Evolutionary conservation across 2,329 filamentous ascomycete genomes (phyloP).

Genomic region (Aureobasidium sp.): DNA sequence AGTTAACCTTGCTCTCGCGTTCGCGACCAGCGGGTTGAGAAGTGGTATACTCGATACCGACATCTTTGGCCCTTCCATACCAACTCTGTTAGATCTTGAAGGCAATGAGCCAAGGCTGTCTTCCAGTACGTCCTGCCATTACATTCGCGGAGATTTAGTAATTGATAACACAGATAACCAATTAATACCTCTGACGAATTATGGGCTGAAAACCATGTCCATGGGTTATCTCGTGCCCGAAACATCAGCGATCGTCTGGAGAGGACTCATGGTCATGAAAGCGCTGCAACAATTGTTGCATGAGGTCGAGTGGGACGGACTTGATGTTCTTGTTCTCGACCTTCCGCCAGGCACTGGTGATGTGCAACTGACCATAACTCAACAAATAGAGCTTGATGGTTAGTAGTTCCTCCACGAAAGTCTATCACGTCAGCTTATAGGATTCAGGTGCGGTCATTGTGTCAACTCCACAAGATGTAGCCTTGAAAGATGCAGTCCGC

Average conservation of each 20-base stretch:
- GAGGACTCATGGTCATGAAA: conserved; percentile 96
- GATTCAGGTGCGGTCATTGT: conserved; percentile 70
- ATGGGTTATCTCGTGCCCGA: conserved; percentile 89
- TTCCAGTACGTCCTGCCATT: conserved; percentile 44
- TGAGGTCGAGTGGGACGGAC: conserved; percentile 84
- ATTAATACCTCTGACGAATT: conserved; percentile 81
- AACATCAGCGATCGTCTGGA: conserved; percentile 82
- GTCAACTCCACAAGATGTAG: conserved; percentile 88
- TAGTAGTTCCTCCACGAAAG: conserved; percentile 24
- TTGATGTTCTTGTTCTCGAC: conserved; percentile 86
- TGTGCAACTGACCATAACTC: conserved; percentile 92
- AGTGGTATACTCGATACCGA: conserved; percentile 90
- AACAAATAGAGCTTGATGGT: conserved; percentile 86
- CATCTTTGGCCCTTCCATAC: conserved; percentile 93
- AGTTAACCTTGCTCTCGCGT: conserved; percentile 77
- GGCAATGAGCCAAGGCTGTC: conserved; percentile 63
- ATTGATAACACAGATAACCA: conserved; percentile 55
- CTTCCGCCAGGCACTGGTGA: conserved; percentile 92
- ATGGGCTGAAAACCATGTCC: conserved; percentile 96
- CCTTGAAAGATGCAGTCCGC: conserved; percentile 83
- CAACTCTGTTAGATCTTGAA: conserved; percentile 65
- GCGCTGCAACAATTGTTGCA: conserved; percentile 91
- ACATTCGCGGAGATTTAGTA: not conserved
- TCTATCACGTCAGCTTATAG: not conserved
- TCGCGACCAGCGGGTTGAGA: conserved; percentile 73